These are phyloP conservation scores for Tilletiaria anomala DNA, from an alignment of 1,284 basidiomycete genomes.

Conservation along the genomic window DNA sequence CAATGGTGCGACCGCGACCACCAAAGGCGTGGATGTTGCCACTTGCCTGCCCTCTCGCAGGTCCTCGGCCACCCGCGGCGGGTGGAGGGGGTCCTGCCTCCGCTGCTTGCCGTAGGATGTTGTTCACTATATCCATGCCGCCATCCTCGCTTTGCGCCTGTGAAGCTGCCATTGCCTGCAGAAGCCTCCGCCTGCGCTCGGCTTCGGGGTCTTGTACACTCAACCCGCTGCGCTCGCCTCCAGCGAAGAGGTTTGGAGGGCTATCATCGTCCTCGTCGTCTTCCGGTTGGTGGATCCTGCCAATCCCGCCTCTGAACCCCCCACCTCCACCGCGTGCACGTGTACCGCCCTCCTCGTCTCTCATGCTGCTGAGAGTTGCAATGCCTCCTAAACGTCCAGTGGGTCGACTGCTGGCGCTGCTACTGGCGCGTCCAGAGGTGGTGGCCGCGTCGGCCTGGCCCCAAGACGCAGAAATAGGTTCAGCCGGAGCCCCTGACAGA, in stretches of 20 bases:
- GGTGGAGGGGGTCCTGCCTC: constrained; percentile 45
- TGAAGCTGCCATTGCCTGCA: background rate
- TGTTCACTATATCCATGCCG: constrained; percentile 51
- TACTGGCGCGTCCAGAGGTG: too few species aligned
- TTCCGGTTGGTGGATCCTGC: too few species aligned
- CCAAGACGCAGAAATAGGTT: too few species aligned
- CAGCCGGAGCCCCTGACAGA: too few species aligned
- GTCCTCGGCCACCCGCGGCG: background rate
- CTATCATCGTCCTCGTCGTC: constrained; percentile 24
- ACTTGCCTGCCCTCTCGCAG: too few species aligned
- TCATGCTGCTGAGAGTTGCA: too few species aligned
- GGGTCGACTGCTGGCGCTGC: too few species aligned
- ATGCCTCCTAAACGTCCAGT: too few species aligned
- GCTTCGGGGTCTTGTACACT: constrained; percentile 66
- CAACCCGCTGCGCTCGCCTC: constrained; percentile 55
- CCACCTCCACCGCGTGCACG: too few species aligned
- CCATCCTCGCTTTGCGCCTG: constrained; percentile 46
- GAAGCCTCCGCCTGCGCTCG: constrained; percentile 40
- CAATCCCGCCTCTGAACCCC: too few species aligned
- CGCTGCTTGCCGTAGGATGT: constrained; percentile 60
- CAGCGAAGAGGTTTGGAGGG: constrained; percentile 35
- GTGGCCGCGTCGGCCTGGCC: too few species aligned
- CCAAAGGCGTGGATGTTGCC: constrained; percentile 6
- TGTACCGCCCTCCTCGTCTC: too few species aligned
- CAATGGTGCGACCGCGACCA: constrained; percentile 8